phyloP scores from a whole-genome alignment of 352 stramenopile species.

The Globisporangium emineosum region DNA sequence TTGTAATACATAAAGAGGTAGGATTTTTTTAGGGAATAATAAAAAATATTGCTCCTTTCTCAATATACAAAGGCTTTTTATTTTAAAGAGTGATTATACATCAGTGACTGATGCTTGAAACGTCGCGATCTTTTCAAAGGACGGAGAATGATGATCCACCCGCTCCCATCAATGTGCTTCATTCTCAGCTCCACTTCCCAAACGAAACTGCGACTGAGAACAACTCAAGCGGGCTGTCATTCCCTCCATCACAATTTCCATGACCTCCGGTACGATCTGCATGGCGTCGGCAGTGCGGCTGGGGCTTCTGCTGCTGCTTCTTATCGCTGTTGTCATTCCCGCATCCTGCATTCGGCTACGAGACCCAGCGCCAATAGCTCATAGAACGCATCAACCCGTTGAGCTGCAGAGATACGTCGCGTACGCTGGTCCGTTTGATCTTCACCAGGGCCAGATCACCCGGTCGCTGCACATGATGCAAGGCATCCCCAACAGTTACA shows the following conservation, averaged over 20 bases:
- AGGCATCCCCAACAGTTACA: constrained; percentile 6
- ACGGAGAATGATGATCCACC: not conserved
- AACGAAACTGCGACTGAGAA: not conserved
- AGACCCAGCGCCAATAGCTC: not conserved
- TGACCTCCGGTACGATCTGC: not conserved
- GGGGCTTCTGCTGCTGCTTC: not conserved
- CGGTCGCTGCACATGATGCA: constrained; percentile 11
- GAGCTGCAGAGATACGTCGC: constrained; percentile 22
- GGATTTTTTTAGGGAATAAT: no score
- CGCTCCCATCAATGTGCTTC: not conserved
- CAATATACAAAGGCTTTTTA: not conserved
- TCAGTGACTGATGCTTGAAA: not conserved
- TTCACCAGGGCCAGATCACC: constrained; percentile 10
- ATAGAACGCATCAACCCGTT: not conserved
- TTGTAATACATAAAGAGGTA: no score
- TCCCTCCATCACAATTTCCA: not conserved
- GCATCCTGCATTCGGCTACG: not conserved
- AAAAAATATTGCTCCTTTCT: no score
- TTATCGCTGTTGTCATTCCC: not conserved
- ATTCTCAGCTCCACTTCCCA: not conserved
- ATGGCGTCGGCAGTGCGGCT: not conserved
- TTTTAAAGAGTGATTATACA: not conserved
- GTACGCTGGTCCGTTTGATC: constrained; percentile 7
- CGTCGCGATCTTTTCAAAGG: constrained; percentile 4
- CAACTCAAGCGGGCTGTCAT: not conserved